These are phyloP conservation scores for Phoma sp. DNA, from an alignment of 2,329 filamentous ascomycete genomes.

Conservation along the genomic window DNA sequence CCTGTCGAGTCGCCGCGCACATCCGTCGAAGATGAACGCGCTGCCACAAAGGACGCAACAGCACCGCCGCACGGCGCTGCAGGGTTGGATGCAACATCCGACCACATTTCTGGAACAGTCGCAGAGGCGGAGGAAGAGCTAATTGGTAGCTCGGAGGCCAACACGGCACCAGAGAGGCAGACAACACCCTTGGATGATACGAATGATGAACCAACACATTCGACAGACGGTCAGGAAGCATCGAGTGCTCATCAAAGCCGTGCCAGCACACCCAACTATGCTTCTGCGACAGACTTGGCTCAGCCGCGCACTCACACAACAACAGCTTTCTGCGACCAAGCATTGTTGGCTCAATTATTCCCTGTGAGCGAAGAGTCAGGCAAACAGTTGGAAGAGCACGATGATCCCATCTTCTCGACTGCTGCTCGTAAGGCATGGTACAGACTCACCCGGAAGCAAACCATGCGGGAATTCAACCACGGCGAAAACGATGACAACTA, in stretches of 20 bases:
- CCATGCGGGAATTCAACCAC: slow-evolving; percentile 46
- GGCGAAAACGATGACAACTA: slow-evolving; percentile 45
- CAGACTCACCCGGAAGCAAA: slow-evolving; percentile 46
- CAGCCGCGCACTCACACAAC: background rate
- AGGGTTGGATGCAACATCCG: too few relatives aligned
- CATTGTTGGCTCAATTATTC: slow-evolving; percentile 38
- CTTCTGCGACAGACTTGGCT: background rate
- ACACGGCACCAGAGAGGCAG: too few relatives aligned
- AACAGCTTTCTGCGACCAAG: slow-evolving; percentile 20
- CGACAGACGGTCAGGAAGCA: background rate
- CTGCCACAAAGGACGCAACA: background rate
- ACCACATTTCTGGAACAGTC: too few relatives aligned
- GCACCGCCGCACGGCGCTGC: background rate
- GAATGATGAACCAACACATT: background rate
- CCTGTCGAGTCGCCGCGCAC: slow-evolving; percentile 44
- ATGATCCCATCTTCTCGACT: slow-evolving; percentile 43
- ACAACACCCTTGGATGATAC: background rate
- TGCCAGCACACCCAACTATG: background rate
- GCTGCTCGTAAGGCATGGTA: slow-evolving; percentile 49
- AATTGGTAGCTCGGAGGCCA: too few relatives aligned
- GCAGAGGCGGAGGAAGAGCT: too few relatives aligned
- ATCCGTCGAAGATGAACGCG: slow-evolving; percentile 45
- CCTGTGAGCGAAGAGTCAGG: slow-evolving; percentile 12
- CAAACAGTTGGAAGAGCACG: slow-evolving; percentile 26
- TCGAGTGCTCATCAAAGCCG: too few relatives aligned